Evolutionary conservation across 768 basidiomycete species (phyloP).

Genomic region (Cystoderma amianthinum): DNA sequence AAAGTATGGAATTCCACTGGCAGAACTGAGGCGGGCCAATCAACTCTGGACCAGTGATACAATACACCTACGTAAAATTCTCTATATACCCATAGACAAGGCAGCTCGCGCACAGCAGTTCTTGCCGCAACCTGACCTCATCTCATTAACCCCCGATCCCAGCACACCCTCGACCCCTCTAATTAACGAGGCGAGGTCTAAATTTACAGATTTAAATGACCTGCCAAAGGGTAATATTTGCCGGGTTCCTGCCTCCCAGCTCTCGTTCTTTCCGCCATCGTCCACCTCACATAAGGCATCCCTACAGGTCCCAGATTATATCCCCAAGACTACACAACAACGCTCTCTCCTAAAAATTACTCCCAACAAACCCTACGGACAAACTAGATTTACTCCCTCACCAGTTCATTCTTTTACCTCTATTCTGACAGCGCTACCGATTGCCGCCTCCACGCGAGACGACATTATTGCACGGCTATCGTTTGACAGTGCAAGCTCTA

Average conservation of each 20-base stretch:
- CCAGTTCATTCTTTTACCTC: constrained; percentile 30
- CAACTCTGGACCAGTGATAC: constrained; percentile 92
- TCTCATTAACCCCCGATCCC: constrained; percentile 16
- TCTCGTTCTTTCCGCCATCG: constrained; percentile 51
- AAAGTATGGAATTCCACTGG: constrained; percentile 80
- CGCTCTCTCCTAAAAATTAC: neutral
- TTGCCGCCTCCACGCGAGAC: constrained; percentile 46
- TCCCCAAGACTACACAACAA: too few relatives aligned
- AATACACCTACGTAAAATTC: constrained; percentile 77
- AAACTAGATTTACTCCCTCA: constrained; percentile 19
- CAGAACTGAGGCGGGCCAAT: constrained; percentile 81
- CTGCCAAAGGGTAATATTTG: constrained; percentile 25
- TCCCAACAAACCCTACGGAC: constrained; percentile 10
- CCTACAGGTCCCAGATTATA: neutral
- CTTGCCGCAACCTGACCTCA: constrained; percentile 15
- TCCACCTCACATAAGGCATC: constrained; percentile 14
- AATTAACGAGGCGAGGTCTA: neutral
- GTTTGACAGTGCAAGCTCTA: constrained; percentile 42
- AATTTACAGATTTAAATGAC: too few relatives aligned
- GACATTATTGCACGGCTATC: constrained; percentile 49
- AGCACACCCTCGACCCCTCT: constrained; percentile 2
- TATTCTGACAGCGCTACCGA: constrained; percentile 39
- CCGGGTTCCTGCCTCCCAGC: constrained; percentile 40
- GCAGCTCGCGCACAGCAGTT: constrained; percentile 38
- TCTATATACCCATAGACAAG: constrained; percentile 73